phyloP scores from a whole-genome alignment of 2,329 filamentous ascomycete species.

The Cordyceps cateniannulata region DNA sequence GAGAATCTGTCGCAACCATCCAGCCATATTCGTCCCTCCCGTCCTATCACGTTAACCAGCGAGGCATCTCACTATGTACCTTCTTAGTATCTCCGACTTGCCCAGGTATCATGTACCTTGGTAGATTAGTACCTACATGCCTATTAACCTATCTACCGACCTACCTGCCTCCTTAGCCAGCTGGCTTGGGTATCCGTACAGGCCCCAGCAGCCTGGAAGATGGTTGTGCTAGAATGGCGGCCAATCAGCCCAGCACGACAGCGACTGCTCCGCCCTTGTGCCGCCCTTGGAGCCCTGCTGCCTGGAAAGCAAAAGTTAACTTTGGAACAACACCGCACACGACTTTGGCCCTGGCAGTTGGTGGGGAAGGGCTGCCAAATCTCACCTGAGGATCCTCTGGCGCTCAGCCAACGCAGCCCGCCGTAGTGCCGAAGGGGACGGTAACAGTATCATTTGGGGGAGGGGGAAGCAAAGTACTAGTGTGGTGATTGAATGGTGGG shows the following conservation, averaged over 20 bases:
- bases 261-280: slow-evolving; percentile 19
- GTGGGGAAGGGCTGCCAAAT: slow-evolving; percentile 6
- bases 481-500: neutral
- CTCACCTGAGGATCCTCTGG: slow-evolving; percentile 12
- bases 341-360: neutral
- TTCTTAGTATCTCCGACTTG: too few species aligned
- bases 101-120: too few species aligned
- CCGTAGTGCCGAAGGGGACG: slow-evolving; percentile 9
- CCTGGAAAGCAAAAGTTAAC: neutral
- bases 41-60: neutral
- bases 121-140: too few species aligned
- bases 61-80: neutral
- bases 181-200: neutral
- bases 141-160: too few species aligned
- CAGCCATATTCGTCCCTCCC: neutral
- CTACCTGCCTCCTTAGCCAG: too few species aligned
- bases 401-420: neutral
- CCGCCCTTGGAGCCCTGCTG: neutral
- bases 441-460: neutral
- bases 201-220: neutral
- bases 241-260: slow-evolving; percentile 30
- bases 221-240: slow-evolving; percentile 17
- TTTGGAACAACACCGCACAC: neutral
- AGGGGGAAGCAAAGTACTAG: too few species aligned
- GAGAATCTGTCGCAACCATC: neutral